Percentiles rank a stretch among this genome's conserved stretches.
Evolutionary conservation across 805 yeast genomes (phyloP).

Genomic region (Priceomyces melissophilus): DNA sequence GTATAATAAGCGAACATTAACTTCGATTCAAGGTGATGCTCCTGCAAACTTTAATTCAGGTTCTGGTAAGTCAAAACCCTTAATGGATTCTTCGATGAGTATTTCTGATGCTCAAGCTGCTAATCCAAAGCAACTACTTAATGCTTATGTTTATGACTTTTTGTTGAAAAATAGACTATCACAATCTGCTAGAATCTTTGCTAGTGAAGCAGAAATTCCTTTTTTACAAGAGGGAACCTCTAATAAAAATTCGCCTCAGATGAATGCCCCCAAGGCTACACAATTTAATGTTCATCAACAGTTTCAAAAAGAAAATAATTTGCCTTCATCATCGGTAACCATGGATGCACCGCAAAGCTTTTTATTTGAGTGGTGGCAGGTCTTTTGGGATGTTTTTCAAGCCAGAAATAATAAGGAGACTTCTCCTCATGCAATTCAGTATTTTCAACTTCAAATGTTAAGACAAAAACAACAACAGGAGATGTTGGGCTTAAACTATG

Average conservation of each 20-base stretch:
- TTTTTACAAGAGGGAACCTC: slow-evolving; percentile 10
- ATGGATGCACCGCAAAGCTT: slow-evolving; percentile 88
- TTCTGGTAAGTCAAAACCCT: slow-evolving; percentile 13
- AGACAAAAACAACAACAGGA: slow-evolving; percentile 60
- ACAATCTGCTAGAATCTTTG: slow-evolving; percentile 70
- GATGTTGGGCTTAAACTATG: slow-evolving; percentile 35
- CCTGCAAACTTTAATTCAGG: slow-evolving; percentile 1
- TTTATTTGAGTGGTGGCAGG: slow-evolving; percentile 92
- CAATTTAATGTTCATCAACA: slow-evolving; percentile 13
- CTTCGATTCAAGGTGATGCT: slow-evolving; percentile 10
- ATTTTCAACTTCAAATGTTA: slow-evolving; percentile 59
- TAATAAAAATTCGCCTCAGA: slow-evolving; percentile 26
- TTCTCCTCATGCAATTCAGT: slow-evolving; percentile 61
- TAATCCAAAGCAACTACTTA: slow-evolving; percentile 57
- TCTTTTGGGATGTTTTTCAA: slow-evolving; percentile 90
- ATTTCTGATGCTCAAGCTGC: slow-evolving; percentile 45
- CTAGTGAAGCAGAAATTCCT: slow-evolving; percentile 72
- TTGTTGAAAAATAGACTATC: slow-evolving; percentile 68
- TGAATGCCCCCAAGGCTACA: slow-evolving; percentile 7
- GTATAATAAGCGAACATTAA: slow-evolving; percentile 30
- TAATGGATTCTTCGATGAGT: slow-evolving; percentile 24
- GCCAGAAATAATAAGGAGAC: slow-evolving; percentile 70
- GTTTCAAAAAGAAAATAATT: slow-evolving; percentile 36
- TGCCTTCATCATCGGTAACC: slow-evolving; percentile 50
- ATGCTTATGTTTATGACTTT: slow-evolving; percentile 86